phyloP scores from a whole-genome alignment of 352 stramenopile genomes.

The Hyaloperonospora brassicae region DNA sequence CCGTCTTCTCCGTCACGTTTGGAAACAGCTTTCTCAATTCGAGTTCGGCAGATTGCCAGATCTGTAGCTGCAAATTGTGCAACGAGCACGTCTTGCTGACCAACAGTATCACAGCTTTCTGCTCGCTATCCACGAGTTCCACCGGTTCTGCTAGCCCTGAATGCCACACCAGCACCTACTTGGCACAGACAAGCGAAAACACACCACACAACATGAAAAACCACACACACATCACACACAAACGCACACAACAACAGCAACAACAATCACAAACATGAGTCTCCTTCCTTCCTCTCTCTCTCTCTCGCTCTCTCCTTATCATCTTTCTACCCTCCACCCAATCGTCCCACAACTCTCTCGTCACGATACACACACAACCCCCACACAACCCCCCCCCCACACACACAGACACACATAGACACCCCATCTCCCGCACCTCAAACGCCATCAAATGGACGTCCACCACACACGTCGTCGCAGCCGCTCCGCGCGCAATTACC shows the following conservation, averaged over 20 bases:
- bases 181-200: neutral
- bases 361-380: too few relatives aligned
- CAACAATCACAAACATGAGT: too few relatives aligned
- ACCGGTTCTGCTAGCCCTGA: constrained; percentile 18
- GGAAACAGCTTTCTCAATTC: constrained; percentile 35
- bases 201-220: neutral
- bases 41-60: constrained; percentile 30
- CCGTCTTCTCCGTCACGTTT: constrained; percentile 23
- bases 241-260: neutral
- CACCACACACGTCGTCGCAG: constrained; percentile 37
- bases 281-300: too few relatives aligned
- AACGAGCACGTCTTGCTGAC: constrained; percentile 33
- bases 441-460: constrained; percentile 69
- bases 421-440: constrained; percentile 29
- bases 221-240: neutral
- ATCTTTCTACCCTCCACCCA: neutral
- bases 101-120: constrained; percentile 39
- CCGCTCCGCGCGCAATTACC: constrained; percentile 40
- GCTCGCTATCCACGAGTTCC: constrained; percentile 24
- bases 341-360: neutral
- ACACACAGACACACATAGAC: neutral
- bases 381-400: too few relatives aligned
- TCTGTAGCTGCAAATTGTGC: constrained; percentile 33
- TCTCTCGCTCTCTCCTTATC: too few relatives aligned
- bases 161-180: constrained; percentile 25